These are phyloP conservation scores for Hibiscus mutabilis DNA, from an alignment of 345 rosid species.

Conservation along the genomic window DNA sequence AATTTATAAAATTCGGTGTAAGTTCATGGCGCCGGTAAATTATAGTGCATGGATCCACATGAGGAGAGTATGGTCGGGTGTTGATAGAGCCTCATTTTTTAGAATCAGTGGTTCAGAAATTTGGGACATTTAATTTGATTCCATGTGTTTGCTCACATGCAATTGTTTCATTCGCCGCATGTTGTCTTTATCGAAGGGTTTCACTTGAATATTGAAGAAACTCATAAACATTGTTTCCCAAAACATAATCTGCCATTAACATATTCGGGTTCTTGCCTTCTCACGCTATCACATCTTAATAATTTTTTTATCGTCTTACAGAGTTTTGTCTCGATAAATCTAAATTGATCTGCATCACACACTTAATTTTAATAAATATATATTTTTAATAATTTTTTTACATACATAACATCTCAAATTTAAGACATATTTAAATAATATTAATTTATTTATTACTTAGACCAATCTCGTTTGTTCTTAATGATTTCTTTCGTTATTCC, in stretches of 20 bases:
- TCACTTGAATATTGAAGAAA: background rate
- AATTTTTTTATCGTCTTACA: too few relatives aligned
- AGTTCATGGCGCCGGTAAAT: background rate
- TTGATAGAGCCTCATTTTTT: conserved; percentile 12
- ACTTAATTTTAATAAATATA: too few relatives aligned
- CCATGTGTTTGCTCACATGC: conserved; percentile 39
- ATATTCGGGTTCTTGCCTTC: background rate
- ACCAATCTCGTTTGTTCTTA: too few relatives aligned
- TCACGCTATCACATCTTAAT: too few relatives aligned
- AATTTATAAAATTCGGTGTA: too few relatives aligned
- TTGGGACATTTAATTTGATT: conserved; percentile 10
- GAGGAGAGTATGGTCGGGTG: conserved; percentile 18
- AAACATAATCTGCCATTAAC: background rate
- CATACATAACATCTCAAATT: too few relatives aligned
- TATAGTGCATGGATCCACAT: background rate
- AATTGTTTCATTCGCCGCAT: conserved; percentile 12
- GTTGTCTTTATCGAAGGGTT: conserved; percentile 12
- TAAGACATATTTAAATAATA: too few relatives aligned
- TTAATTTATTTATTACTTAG: too few relatives aligned
- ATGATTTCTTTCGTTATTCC: too few relatives aligned
- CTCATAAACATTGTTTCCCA: background rate
- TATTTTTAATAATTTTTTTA: too few relatives aligned
- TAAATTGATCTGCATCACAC: too few relatives aligned
- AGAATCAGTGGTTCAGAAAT: conserved; percentile 8
- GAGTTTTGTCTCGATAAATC: too few relatives aligned